A percentile compares a stretch with the other conserved stretches of the same genome.
phyloP scores from a whole-genome alignment of 176 grass and related monocot species.

The Alloteropsis semialata region DNA sequence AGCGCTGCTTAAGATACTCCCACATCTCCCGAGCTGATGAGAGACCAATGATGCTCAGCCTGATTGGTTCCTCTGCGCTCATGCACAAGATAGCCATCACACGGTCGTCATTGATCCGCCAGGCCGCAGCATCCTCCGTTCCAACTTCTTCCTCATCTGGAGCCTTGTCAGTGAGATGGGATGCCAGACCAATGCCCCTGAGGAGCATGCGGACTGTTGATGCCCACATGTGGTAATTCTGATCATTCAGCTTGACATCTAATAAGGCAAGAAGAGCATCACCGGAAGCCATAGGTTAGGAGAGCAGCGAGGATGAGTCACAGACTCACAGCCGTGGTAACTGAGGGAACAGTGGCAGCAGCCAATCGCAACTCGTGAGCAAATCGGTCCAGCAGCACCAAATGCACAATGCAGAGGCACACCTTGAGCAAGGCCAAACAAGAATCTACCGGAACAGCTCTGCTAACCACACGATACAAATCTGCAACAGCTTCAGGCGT shows the following conservation, averaged over 20 bases:
- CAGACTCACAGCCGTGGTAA: not conserved
- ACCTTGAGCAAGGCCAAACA: not conserved
- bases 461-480: not conserved
- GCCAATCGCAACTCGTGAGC: not conserved
- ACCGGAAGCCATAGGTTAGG: not conserved
- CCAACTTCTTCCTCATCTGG: not conserved
- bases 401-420: not conserved
- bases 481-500: not conserved
- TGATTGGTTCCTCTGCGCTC: not conserved
- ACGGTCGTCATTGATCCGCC: not conserved
- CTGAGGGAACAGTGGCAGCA: not conserved
- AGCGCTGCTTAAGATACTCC: not conserved
- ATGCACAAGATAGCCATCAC: slow-evolving; percentile 5
- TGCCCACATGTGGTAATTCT: not conserved
- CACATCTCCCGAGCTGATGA: not conserved
- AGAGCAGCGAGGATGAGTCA: not conserved
- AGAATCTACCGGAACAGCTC: not conserved
- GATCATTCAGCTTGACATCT: slow-evolving; percentile 4
- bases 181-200: not conserved
- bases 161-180: not conserved
- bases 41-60: not conserved
- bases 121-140: not conserved
- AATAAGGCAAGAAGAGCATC: not conserved
- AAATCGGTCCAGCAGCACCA: not conserved
- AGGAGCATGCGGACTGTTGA: not conserved